phyloP scores from a whole-genome alignment of 2,329 filamentous ascomycete species.

The Pestalotiopsis sp. region DNA sequence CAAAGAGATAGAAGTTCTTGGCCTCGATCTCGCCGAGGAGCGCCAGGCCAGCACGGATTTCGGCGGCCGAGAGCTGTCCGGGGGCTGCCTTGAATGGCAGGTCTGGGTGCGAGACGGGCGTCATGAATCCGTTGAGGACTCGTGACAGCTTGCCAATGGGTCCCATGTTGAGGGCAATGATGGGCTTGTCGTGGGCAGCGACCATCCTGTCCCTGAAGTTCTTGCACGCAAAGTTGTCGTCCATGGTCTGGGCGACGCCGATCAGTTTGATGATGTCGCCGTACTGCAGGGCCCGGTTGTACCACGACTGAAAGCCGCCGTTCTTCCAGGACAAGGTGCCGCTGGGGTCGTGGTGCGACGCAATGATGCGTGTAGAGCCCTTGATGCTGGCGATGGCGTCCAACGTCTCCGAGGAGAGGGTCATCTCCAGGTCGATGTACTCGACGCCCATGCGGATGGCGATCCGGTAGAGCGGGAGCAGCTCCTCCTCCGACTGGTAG shows the following conservation, averaged over 20 bases:
- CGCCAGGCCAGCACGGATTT: slow-evolving; percentile 79
- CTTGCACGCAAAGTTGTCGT: slow-evolving; percentile 85
- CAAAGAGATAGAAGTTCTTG: slow-evolving; percentile 85
- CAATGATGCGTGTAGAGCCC: slow-evolving; percentile 81
- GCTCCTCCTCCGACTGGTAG: slow-evolving; percentile 71
- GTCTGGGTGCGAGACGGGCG: slow-evolving; percentile 86
- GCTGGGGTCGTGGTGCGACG: slow-evolving; percentile 89
- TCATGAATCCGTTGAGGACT: slow-evolving; percentile 90
- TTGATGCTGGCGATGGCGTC: slow-evolving; percentile 66
- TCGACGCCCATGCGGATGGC: slow-evolving; percentile 86
- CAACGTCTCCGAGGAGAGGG: slow-evolving; percentile 77
- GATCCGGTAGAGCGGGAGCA: slow-evolving; percentile 73
- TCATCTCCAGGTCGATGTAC: slow-evolving; percentile 92
- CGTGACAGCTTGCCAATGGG: slow-evolving; percentile 83
- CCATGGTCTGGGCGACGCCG: slow-evolving; percentile 72
- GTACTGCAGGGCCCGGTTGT: slow-evolving; percentile 86
- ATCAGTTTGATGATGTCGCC: slow-evolving; percentile 96
- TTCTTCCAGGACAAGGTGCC: slow-evolving; percentile 84
- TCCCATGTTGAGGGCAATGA: slow-evolving; percentile 98
- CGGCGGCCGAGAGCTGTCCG: slow-evolving; percentile 86
- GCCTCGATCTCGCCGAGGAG: slow-evolving; percentile 78
- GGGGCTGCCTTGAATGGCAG: slow-evolving; percentile 94
- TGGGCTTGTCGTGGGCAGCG: slow-evolving; percentile 72
- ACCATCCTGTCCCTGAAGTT: slow-evolving; percentile 80
- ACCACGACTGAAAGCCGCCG: slow-evolving; percentile 88